Conservation (phyloP, 75 land plant species). For the Sequoiadendron giganteum region DNA sequence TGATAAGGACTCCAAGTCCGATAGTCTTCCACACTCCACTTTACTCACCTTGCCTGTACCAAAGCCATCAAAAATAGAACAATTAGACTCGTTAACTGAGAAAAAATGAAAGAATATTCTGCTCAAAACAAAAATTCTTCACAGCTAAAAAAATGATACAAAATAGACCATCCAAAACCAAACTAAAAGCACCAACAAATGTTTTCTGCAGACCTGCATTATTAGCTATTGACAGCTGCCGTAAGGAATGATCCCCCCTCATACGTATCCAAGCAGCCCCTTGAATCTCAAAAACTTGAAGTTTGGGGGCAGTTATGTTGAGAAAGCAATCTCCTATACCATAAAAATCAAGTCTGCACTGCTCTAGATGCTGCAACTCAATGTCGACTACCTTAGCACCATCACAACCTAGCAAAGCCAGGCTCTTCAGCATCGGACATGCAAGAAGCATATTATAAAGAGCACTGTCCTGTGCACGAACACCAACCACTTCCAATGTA, state of each 20-base stretch:
- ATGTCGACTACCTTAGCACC: slow-evolving; percentile 49
- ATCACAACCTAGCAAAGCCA: slow-evolving; percentile 69
- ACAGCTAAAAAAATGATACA: not conserved
- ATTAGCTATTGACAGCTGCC: slow-evolving; percentile 54
- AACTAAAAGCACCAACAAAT: slow-evolving; percentile 8
- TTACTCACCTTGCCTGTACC: slow-evolving; percentile 53
- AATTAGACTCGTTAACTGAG: not conserved
- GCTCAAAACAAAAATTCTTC: not conserved
- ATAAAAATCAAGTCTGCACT: slow-evolving; percentile 78
- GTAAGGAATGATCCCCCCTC: slow-evolving; percentile 27
- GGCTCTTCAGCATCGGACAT: slow-evolving; percentile 57
- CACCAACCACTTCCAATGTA: slow-evolving; percentile 65
- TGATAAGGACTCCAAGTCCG: slow-evolving; percentile 42
- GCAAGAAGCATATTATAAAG: slow-evolving; percentile 37
- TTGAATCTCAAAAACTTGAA: slow-evolving; percentile 62
- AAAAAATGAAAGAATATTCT: not conserved
- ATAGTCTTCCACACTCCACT: slow-evolving; percentile 66
- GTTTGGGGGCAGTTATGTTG: slow-evolving; percentile 40
- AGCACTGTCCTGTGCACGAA: slow-evolving; percentile 46
- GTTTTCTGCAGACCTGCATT: slow-evolving; percentile 44
- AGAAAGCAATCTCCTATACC: slow-evolving; percentile 52
- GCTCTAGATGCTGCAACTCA: slow-evolving; percentile 47
- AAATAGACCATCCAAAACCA: not conserved
- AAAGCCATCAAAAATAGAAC: not conserved
- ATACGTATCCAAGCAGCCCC: slow-evolving; percentile 70